Evolutionary conservation across 2,329 filamentous ascomycete genomes (phyloP).

Genomic region (Curvularia eragrostidis): DNA sequence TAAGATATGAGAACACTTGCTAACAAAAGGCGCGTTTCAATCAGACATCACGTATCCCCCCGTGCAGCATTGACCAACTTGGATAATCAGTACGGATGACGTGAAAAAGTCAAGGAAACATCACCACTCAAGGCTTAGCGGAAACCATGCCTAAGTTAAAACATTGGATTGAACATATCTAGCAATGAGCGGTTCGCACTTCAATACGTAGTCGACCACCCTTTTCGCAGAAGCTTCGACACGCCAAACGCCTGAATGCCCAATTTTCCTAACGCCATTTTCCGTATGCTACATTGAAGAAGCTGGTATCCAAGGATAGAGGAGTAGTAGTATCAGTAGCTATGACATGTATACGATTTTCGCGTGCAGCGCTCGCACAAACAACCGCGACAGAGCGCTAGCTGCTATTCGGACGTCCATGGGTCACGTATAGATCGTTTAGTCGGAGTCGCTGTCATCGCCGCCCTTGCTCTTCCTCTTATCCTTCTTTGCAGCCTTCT

Average conservation of each 20-base stretch:
- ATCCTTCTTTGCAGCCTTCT: constrained; percentile 45
- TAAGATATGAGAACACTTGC: not conserved
- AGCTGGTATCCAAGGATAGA: constrained; percentile 38
- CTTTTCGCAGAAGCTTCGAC: constrained; percentile 36
- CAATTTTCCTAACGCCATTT: constrained; percentile 42
- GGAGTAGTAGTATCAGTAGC: constrained; percentile 30
- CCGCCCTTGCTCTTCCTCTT: constrained; percentile 42
- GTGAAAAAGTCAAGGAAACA: not conserved
- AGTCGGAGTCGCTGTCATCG: constrained; percentile 44
- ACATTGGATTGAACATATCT: constrained; percentile 29
- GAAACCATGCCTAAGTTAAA: constrained; percentile 11
- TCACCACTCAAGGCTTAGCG: not conserved
- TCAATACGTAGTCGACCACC: constrained; percentile 33
- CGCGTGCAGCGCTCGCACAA: constrained; percentile 24
- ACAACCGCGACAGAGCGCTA: constrained; percentile 21
- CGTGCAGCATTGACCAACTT: not conserved
- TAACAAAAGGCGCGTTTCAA: not conserved
- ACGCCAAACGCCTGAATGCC: constrained; percentile 46
- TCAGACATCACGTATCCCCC: not conserved
- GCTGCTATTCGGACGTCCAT: constrained; percentile 25
- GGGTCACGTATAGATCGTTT: constrained; percentile 24
- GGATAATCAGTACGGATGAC: not conserved
- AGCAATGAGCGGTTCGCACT: constrained; percentile 30
- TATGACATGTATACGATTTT: constrained; percentile 32
- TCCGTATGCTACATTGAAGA: constrained; percentile 46